Percentiles rank a stretch among this genome's conserved stretches.
phyloP scores from a whole-genome alignment of 805 yeast species.

The Wickerhamiella azyma region DNA sequence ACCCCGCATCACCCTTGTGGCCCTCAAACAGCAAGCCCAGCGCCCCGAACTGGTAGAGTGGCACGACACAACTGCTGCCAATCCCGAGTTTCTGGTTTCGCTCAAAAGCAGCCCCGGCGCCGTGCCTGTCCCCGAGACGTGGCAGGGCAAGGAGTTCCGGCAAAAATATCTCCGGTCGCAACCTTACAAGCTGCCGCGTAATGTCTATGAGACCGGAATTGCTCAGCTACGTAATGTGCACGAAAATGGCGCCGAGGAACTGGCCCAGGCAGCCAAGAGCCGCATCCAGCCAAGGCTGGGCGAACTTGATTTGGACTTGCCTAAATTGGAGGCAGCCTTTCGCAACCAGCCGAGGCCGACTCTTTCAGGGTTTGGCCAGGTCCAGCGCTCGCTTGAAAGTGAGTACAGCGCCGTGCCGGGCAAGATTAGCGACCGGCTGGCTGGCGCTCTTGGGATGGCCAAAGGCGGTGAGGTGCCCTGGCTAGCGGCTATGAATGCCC shows the following conservation, averaged over 20 bases:
- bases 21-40: slow-evolving; percentile 44
- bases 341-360: slow-evolving; percentile 64
- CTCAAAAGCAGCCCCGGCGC: slow-evolving; percentile 52
- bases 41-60: slow-evolving; percentile 72
- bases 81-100: slow-evolving; percentile 52
- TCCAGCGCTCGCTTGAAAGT: slow-evolving; percentile 42
- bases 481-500: slow-evolving; percentile 50
- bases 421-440: slow-evolving; percentile 42
- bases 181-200: slow-evolving; percentile 63
- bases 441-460: slow-evolving; percentile 55
- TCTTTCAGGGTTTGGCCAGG: slow-evolving; percentile 58
- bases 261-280: slow-evolving; percentile 66
- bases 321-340: slow-evolving; percentile 71
- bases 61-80: slow-evolving; percentile 74
- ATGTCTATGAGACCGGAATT: slow-evolving; percentile 71
- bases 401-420: slow-evolving; percentile 51
- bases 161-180: slow-evolving; percentile 35
- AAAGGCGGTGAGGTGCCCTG: slow-evolving; percentile 62
- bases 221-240: slow-evolving; percentile 65
- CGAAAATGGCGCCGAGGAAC: slow-evolving; percentile 31
- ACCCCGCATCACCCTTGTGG: slow-evolving; percentile 36
- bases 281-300: slow-evolving; percentile 85
- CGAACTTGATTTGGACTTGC: slow-evolving; percentile 71
- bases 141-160: slow-evolving; percentile 71
- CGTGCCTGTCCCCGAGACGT: slow-evolving; percentile 70